phyloP scores from a whole-genome alignment of 805 yeast genomes.

The Cyberlindnera mycetangii region DNA sequence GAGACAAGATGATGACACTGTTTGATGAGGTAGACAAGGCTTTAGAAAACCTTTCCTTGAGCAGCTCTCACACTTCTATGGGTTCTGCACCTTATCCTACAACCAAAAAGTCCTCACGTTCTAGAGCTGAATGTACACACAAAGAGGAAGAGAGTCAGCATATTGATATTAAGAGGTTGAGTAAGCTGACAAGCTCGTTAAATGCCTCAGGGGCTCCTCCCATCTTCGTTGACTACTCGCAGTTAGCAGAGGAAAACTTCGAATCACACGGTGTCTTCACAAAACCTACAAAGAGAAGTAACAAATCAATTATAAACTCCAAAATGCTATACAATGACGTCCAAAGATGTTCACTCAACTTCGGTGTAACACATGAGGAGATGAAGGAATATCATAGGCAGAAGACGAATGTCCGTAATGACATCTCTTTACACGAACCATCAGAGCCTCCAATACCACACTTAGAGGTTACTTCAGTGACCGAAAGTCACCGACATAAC shows the following conservation, averaged over 20 bases:
- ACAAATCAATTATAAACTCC: conserved; percentile 2
- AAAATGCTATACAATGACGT: conserved; percentile 21
- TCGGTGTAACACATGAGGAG: conserved; percentile 18
- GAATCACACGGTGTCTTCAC: background rate
- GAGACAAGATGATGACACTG: background rate
- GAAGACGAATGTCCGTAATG: background rate
- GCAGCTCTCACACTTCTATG: background rate
- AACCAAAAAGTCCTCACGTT: background rate
- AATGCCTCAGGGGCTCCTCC: conserved; percentile 2
- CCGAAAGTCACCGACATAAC: no score
- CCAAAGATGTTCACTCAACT: conserved; percentile 16
- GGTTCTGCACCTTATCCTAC: background rate
- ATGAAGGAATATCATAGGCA: conserved; percentile 15
- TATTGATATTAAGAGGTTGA: conserved; percentile 16
- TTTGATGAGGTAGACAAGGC: conserved; percentile 1
- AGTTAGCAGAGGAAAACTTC: conserved; percentile 19
- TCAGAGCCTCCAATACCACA: background rate
- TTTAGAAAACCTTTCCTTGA: background rate
- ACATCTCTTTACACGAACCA: background rate
- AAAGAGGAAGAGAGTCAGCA: background rate
- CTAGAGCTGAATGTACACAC: background rate
- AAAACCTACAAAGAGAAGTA: background rate
- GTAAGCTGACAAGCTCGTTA: conserved; percentile 6
- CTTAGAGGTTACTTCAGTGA: background rate
- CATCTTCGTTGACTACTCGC: conserved; percentile 13